Evolutionary conservation across 106 monocot genomes (phyloP).

Genomic region (Ottelia alismoides): DNA sequence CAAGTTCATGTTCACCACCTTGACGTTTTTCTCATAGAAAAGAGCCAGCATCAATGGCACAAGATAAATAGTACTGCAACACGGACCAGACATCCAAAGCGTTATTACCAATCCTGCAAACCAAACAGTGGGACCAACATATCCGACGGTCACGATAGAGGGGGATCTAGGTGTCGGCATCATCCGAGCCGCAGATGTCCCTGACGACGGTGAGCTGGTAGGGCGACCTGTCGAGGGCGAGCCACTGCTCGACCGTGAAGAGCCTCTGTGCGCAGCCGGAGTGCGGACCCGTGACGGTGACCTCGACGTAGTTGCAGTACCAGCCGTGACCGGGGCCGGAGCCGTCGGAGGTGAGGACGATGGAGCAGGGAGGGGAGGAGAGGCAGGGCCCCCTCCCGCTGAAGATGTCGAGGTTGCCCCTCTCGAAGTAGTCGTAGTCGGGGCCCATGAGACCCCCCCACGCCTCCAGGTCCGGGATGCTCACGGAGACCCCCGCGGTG

Average conservation of each 20-base stretch:
- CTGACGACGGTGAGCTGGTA: conserved; percentile 38
- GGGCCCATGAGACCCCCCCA: conserved; percentile 78
- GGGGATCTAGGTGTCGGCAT: no score
- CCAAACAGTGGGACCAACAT: no score
- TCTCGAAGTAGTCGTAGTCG: conserved; percentile 76
- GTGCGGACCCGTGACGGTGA: conserved; percentile 81
- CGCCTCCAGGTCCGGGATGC: conserved; percentile 38
- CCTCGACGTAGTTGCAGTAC: conserved; percentile 97
- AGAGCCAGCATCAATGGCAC: no score
- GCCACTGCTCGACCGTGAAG: conserved; percentile 86
- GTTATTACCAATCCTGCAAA: no score
- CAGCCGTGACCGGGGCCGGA: conserved; percentile 65
- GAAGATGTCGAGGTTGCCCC: conserved; percentile 80
- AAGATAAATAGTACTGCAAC: no score
- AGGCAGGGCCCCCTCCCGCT: conserved; percentile 73
- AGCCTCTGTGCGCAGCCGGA: conserved; percentile 36
- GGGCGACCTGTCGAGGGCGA: conserved; percentile 50
- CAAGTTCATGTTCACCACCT: no score
- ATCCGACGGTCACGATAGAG: no score
- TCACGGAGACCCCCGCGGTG: conserved; percentile 32
- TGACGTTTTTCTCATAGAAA: no score
- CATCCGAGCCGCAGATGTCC: conserved; percentile 40
- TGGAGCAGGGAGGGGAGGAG: conserved; percentile 30
- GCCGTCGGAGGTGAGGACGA: conserved; percentile 77
- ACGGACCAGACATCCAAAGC: no score